Base-by-base conservation (phyloP, 371 early-diverging fungal species). In the Paraphysoderma sedebokerense region DNA sequence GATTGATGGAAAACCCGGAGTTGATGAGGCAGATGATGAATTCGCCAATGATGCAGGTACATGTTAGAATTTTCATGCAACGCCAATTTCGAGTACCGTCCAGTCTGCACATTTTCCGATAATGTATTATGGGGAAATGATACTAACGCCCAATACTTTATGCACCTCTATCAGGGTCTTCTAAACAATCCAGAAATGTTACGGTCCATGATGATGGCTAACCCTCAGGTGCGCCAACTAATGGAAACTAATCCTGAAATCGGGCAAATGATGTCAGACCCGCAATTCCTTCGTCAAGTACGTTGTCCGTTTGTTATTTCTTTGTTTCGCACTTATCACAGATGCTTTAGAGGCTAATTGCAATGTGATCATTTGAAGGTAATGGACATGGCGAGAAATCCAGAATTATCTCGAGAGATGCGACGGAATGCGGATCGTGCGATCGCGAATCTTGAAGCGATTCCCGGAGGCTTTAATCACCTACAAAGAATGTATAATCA, bases 381-480 rank as follows among this genome's bases (percentile, higher is more conserved):
- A 20, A 39, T 54, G 35, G 51, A 48, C 24, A 51, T 58, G 5
- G 65, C 65, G 15, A 60, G 80, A 55, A 85, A 87, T 47, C 87
- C 87, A 6, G 74, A 72, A 47, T 63, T 82, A 47, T 79, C 85
- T 83, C 68, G 76, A 47, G 82, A 87, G 55, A 76, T 83, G 60
- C 68, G 77, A 61, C 61, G 86, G 55, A 84, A 82, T 62, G 83
- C 84, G 53, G 88, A 87, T 57, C 77, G 85, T 29, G 85, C 83
- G 20, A 62, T 87, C 32, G 78, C 82, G n/a, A 86, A 86, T 50
- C 68, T 87, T 49, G 88, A 87, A 55, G 66, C 73, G 62, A 62
- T 81, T 40, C 88, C 88, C 2, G 87, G 87, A 32, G 88, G 88
- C 34, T 85, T 81, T 53, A 81, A 84, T 44, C 82, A 84, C 59